phyloP scores from a whole-genome alignment of 2,329 filamentous ascomycete genomes.

The Calcarisporium arbuscula region DNA sequence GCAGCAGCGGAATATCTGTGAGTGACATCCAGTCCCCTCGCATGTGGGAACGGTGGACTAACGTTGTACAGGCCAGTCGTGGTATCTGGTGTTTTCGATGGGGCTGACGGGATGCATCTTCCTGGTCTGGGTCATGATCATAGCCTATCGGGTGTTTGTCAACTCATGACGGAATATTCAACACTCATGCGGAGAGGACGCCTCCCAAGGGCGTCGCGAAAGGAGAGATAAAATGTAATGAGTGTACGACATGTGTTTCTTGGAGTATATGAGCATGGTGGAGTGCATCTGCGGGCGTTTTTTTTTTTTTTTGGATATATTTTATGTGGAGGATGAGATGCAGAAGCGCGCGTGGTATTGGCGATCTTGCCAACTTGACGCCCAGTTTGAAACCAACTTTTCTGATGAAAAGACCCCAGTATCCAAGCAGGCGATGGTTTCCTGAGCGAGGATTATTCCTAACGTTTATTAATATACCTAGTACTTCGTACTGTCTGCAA shows the following conservation, averaged over 20 bases:
- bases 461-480: too few relatives aligned
- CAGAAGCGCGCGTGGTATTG: too few relatives aligned
- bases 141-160: conserved; percentile 59
- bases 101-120: conserved; percentile 54
- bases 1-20: conserved; percentile 57
- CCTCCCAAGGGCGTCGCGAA: not conserved
- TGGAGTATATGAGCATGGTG: not conserved
- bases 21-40: conserved; percentile 22
- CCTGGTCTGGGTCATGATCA: conserved; percentile 62
- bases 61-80: conserved; percentile 44
- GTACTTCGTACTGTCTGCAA: too few relatives aligned
- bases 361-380: too few relatives aligned
- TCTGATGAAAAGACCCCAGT: too few relatives aligned
- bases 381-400: too few relatives aligned
- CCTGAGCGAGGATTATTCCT: too few relatives aligned
- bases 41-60: conserved; percentile 11
- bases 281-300: too few relatives aligned
- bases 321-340: too few relatives aligned
- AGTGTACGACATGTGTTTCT: conserved; percentile 4
- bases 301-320: too few relatives aligned
- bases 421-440: too few relatives aligned
- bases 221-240: conserved; percentile 1
- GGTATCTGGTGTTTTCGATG: conserved; percentile 60
- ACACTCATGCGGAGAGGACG: not conserved
- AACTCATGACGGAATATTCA: conserved; percentile 21